phyloP scores from a whole-genome alignment of 1,284 basidiomycete species.

The Fomes fomentarius region DNA sequence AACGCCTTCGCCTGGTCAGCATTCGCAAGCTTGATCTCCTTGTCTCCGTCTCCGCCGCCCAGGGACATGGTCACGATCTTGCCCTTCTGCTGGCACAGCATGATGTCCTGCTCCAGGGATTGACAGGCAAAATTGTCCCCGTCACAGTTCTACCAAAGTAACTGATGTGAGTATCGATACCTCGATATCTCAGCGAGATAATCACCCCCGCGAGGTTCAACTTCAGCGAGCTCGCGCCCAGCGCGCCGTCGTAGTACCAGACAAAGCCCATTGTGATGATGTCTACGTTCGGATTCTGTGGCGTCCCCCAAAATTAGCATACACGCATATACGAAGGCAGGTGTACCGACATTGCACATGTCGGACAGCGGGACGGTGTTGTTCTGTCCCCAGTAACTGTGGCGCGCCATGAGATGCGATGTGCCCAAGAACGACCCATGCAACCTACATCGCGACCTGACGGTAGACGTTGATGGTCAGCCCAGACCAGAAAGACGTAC shows the following conservation, averaged over 20 bases:
- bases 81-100: constrained; percentile 38
- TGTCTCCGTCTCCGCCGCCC: constrained; percentile 53
- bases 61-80: constrained; percentile 68
- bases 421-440: neutral
- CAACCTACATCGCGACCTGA: neutral
- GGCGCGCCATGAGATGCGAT: neutral
- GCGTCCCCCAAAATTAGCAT: neutral
- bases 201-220: constrained; percentile 1
- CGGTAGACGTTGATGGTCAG: neutral
- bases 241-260: constrained; percentile 47
- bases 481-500: neutral
- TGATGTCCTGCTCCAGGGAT: neutral
- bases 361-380: neutral
- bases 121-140: neutral
- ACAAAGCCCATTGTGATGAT: constrained; percentile 63
- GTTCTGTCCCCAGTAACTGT: neutral
- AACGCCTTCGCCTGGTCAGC: constrained; percentile 55
- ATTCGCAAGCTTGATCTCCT: constrained; percentile 54
- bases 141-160: neutral
- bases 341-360: neutral
- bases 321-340: neutral
- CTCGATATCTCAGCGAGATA: neutral
- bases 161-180: neutral
- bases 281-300: constrained; percentile 51
- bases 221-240: neutral